phyloP scores from a whole-genome alignment of 1,139 yeast species.

The Pichia sp. region DNA sequence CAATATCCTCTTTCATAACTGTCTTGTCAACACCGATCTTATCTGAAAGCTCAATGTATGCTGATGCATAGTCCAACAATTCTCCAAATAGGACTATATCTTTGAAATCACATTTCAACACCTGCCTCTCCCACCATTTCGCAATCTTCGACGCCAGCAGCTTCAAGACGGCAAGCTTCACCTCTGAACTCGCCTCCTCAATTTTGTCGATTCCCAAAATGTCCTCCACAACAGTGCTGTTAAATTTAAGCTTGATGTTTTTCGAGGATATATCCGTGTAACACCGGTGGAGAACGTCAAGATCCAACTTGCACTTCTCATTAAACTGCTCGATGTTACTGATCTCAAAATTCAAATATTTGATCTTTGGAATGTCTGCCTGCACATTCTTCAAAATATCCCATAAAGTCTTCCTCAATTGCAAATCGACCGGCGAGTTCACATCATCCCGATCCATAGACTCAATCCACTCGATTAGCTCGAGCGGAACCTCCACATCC shows the following conservation, averaged over 20 bases:
- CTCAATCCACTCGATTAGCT: constrained; percentile 29
- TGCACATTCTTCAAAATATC: constrained; percentile 23
- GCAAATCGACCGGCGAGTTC: constrained; percentile 16
- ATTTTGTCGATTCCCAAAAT: constrained; percentile 4
- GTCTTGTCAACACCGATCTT: not conserved
- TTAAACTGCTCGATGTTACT: constrained; percentile 14
- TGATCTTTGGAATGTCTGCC: constrained; percentile 18
- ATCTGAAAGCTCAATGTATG: not conserved
- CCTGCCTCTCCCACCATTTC: constrained; percentile 27
- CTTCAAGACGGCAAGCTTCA: constrained; percentile 24
- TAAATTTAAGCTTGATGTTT: not conserved
- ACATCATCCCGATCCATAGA: constrained; percentile 5
- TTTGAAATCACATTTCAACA: constrained; percentile 36
- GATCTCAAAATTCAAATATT: constrained; percentile 20
- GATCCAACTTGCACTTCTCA: constrained; percentile 11
- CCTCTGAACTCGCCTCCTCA: not conserved
- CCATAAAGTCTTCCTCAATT: constrained; percentile 25
- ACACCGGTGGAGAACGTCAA: not conserved
- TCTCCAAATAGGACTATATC: constrained; percentile 19
- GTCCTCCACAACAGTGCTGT: not conserved
- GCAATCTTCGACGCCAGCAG: constrained; percentile 32
- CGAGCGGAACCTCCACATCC: constrained; percentile 37
- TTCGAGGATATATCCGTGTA: not conserved
- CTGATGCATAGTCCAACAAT: constrained; percentile 8
- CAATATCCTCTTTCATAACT: not conserved